These are phyloP conservation scores for Lepiota venenata DNA, from an alignment of 768 basidiomycete genomes.

Conservation along the genomic window DNA sequence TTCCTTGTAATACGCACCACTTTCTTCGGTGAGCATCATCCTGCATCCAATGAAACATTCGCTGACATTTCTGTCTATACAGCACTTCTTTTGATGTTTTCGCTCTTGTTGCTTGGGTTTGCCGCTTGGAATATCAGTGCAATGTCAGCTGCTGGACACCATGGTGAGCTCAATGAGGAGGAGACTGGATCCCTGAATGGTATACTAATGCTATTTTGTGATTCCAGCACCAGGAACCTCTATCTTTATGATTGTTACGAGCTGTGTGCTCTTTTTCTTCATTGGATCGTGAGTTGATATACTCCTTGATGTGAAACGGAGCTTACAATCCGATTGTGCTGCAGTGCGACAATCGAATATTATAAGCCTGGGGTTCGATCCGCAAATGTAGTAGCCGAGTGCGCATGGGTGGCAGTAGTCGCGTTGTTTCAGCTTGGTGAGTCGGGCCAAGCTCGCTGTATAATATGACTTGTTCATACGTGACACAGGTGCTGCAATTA, in stretches of 20 bases:
- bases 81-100: conserved; percentile 51
- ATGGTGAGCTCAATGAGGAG: conserved; percentile 33
- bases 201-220: neutral
- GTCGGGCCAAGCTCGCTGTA: conserved; percentile 13
- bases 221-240: conserved; percentile 43
- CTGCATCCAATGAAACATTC: neutral
- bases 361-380: conserved; percentile 32
- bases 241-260: conserved; percentile 45
- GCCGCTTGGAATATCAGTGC: conserved; percentile 54
- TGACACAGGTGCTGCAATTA: conserved; percentile 44
- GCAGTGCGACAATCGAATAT: conserved; percentile 35
- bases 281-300: conserved; percentile 28
- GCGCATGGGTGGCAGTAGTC: conserved; percentile 49
- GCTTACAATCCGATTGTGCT: neutral
- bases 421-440: conserved; percentile 49
- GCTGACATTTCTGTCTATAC: neutral
- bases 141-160: conserved; percentile 25
- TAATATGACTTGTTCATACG: neutral
- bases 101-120: conserved; percentile 49
- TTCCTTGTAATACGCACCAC: conserved; percentile 58
- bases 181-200: neutral
- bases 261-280: conserved; percentile 33
- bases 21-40: conserved; percentile 45
- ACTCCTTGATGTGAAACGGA: neutral
- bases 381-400: conserved; percentile 49